Conservation (phyloP, 345 rosid species). For the Eucalyptus rudis region DNA sequence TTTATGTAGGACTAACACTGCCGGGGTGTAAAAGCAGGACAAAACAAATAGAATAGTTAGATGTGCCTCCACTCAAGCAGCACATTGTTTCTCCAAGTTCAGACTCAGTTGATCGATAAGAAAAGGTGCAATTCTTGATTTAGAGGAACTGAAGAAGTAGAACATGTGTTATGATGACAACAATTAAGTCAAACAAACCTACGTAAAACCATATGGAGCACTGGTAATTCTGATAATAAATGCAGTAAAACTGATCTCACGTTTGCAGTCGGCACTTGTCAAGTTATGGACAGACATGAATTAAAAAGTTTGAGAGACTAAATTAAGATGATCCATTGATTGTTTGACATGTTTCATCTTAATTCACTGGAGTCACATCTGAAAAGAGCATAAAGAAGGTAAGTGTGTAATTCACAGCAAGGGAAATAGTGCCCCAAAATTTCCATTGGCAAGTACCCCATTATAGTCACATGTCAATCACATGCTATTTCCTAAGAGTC, state of each 20-base stretch:
- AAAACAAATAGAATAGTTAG: neutral
- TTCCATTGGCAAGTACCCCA: neutral
- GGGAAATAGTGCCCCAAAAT: neutral
- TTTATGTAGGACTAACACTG: neutral
- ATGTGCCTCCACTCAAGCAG: neutral
- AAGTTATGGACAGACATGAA: neutral
- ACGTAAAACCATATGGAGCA: neutral
- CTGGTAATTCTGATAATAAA: neutral
- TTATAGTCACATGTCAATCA: neutral
- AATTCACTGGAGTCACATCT: neutral
- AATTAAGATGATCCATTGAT: neutral
- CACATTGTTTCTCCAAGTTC: neutral
- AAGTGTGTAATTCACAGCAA: neutral
- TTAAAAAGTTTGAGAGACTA: neutral
- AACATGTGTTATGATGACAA: neutral
- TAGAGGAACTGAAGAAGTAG: neutral
- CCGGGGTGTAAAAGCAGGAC: neutral
- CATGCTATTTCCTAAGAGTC: neutral
- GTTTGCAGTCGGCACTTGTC: neutral
- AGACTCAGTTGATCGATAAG: neutral
- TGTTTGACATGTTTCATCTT: neutral
- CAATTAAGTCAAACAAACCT: neutral
- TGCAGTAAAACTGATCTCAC: neutral
- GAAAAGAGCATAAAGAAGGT: neutral
- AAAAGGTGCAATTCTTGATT: neutral